Conservation (phyloP, 306 rosid species). For the barrel medic (Medicago truncatula) region DNA sequence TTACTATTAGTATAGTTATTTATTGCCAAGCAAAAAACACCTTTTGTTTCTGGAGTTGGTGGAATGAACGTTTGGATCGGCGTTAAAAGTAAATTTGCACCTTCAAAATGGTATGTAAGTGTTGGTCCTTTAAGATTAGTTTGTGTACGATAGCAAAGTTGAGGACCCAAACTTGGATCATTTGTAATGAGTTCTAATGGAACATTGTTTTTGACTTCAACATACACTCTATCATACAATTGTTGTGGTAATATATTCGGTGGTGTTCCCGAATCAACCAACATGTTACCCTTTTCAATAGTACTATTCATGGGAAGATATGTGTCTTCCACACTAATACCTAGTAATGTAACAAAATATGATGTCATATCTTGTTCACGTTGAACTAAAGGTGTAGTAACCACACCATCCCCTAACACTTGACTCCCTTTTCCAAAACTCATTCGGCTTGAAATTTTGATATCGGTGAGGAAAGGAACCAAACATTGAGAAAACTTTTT, state of each 20-base stretch:
- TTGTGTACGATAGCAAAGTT: constrained; percentile 47
- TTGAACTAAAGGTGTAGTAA: constrained; percentile 36
- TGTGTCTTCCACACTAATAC: constrained; percentile 48
- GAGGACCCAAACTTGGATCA: constrained; percentile 46
- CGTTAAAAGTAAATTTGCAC: neutral
- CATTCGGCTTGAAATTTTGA: constrained; percentile 9
- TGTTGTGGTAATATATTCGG: constrained; percentile 39
- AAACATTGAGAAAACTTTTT: constrained; percentile 20
- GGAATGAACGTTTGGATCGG: constrained; percentile 45
- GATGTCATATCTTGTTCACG: constrained; percentile 24
- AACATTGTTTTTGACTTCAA: constrained; percentile 39
- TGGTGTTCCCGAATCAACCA: constrained; percentile 49
- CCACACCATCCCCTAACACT: constrained; percentile 48
- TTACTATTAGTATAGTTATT: no score
- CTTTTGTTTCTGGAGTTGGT: constrained; percentile 43
- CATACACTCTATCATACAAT: constrained; percentile 39
- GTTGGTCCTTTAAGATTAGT: constrained; percentile 32
- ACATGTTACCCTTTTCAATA: constrained; percentile 47
- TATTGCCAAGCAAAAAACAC: constrained; percentile 36
- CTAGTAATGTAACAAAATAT: constrained; percentile 46
- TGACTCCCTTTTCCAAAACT: constrained; percentile 54
- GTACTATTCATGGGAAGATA: constrained; percentile 33
- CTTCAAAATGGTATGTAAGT: neutral
- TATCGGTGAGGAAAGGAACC: constrained; percentile 6
- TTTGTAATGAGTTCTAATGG: constrained; percentile 21